These are phyloP conservation scores for Cucurbita moschata DNA, from an alignment of 306 rosid species.

Conservation along the genomic window DNA sequence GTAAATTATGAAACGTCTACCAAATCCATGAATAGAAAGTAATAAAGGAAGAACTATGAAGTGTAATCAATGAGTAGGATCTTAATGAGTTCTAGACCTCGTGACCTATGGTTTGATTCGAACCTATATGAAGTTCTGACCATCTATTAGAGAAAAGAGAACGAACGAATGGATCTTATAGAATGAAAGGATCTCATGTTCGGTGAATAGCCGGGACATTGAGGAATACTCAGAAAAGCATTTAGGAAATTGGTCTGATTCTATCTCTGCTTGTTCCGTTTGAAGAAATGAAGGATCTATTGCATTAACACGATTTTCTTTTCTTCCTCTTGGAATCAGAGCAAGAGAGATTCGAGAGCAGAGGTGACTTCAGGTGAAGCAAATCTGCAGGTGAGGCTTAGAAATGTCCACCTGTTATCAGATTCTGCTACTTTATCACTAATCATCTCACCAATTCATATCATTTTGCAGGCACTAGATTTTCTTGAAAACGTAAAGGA, in stretches of 20 bases:
- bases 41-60: background rate
- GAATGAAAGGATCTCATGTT: background rate
- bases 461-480: background rate
- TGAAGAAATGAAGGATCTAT: background rate
- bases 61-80: background rate
- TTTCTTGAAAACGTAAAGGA: constrained; percentile 41
- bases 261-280: background rate
- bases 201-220: background rate
- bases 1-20: background rate
- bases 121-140: background rate
- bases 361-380: background rate
- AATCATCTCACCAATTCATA: background rate
- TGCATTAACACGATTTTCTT: background rate
- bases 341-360: background rate
- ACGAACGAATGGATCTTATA: background rate
- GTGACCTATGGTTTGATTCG: background rate
- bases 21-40: background rate
- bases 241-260: background rate
- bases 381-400: background rate
- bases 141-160: background rate
- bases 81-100: background rate
- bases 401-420: background rate
- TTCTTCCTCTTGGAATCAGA: background rate
- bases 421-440: background rate
- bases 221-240: background rate